Evolutionary conservation across 768 basidiomycete genomes (phyloP), one percentile per base, ranked within the genome.

Genomic region (Auricularia sp.): DNA sequence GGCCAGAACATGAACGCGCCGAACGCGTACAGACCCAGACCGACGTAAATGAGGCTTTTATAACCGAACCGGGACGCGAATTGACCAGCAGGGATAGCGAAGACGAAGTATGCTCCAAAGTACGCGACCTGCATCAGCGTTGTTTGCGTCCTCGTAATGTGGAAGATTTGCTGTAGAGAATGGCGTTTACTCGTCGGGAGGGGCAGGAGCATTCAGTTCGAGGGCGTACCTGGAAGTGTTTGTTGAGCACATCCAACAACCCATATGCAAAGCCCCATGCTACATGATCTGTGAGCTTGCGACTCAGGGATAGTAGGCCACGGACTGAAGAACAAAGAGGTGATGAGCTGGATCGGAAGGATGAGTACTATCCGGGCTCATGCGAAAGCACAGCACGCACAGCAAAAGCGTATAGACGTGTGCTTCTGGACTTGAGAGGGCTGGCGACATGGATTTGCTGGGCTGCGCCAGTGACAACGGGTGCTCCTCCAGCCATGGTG

Each of bases 1-100:
- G 74, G 72, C 75, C 75, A 76, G 74, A 77, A 77, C 34, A 74
- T 69, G 62, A 78, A 69, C n/a, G 76, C 76, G 54, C 76, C 76
- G 39, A 62, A 24, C 11, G 61, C 34, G 54, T 64, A 64, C 16
- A 64, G 62, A 3, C 61, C 51, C 2, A 66, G 56, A 1, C 63
- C 63, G 21, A 68, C 54, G 39, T 65, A 44, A 58, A 67, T 67
- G 29, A 63, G 65, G 33, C 42, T 66, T 56, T 74, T 74, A 73
- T 77, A 76, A 16, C 73, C 73, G 44, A 70, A 71, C 54, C 75
- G 68, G 14, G 68, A 69, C 59, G 56, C 21, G 34, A 59, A 59
- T 24, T 59, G 56, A 24, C 56, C 56, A 18, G 56, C 56, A 4
- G 56, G 56, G 18, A 59, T 59, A 29, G 56, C 56, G 18, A 59